A percentile compares a stretch with the other conserved stretches of the same genome.
Conservation (phyloP, 805 yeast genomes). For the Pichia paraexigua region DNA sequence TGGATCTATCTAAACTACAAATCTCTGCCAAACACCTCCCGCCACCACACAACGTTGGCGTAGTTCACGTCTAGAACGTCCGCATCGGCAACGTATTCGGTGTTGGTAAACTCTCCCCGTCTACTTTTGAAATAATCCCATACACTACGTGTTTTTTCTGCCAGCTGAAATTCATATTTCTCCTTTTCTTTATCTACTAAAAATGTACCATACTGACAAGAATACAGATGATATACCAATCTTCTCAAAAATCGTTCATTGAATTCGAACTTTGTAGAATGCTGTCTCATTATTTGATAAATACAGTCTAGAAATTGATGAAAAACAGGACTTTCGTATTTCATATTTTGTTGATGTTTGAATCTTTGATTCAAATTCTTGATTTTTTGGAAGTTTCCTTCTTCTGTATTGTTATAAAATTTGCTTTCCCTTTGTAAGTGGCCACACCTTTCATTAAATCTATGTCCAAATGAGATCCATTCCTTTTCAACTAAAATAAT, state of each 20-base stretch:
- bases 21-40: background rate
- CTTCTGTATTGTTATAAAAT: constrained; percentile 36
- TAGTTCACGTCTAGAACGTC: constrained; percentile 7
- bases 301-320: constrained; percentile 91
- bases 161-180: constrained; percentile 35
- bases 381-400: constrained; percentile 30
- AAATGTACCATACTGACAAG: constrained; percentile 94
- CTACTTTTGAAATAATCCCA: constrained; percentile 93
- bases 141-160: constrained; percentile 57
- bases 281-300: constrained; percentile 66
- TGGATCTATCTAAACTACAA: background rate
- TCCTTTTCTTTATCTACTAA: constrained; percentile 69
- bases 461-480: constrained; percentile 92
- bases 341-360: constrained; percentile 40
- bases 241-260: constrained; percentile 83
- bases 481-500: constrained; percentile 83
- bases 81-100: constrained; percentile 27
- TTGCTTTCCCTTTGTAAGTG: constrained; percentile 52
- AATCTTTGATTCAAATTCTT: constrained; percentile 44
- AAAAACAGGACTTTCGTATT: constrained; percentile 81
- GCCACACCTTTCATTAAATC: constrained; percentile 77
- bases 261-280: constrained; percentile 71
- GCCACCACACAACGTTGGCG: constrained; percentile 1
- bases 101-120: constrained; percentile 55
- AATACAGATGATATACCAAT: constrained; percentile 76